Base-by-base conservation (phyloP, 73 alveolate genomes). In the Paramecium caudatum region DNA sequence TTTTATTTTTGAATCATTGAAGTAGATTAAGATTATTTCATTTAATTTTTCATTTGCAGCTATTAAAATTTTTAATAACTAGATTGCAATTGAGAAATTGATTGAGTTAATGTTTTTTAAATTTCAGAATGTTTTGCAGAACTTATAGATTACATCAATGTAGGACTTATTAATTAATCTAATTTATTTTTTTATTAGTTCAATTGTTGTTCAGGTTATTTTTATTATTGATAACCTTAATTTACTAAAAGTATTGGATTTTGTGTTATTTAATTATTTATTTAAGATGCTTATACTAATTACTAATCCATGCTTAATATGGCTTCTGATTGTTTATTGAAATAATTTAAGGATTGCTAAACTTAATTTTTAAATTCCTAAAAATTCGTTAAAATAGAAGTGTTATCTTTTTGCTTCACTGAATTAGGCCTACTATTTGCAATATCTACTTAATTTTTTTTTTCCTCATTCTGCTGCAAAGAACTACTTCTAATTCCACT, bases 121-220 rank as follows among this genome's bases (percentile, higher is more conserved):
- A 74, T 39, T 74, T 74, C 88, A 9, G 88, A 36, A 45, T 74
- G 62, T 45, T 74, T 74, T 5, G 88, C 43, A 15, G 88, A 74
- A 21, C 65, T 74, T 30, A 74, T 74, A 10, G 43, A 39, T 8
- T 45, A 41, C 6, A 74, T 74, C 27, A 74, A 30, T 17, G 88
- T 74, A 21, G 88, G 88, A 19, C 88, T 74, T 2, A 74, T 74
- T 41, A 74, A 37, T 45, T 74, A 16, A 74, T 74, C 88, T 74
- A 74, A 74, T 41, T 74, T 74, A 21, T 37, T 41, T 13, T 74
- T 74, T 45, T 74, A 41, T 45, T 74, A 23, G 80, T 19, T 15
- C 17, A 25, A 25, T 68, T 34, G 37, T 37, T 25, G 34, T 13
- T 10, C 33, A 13, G 25, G 27, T 16, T 68, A 34, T 0, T 30